Percentiles rank a stretch among this genome's conserved stretches.
phyloP scores from a whole-genome alignment of 805 yeast genomes.

The Saturnispora quitensis region DNA sequence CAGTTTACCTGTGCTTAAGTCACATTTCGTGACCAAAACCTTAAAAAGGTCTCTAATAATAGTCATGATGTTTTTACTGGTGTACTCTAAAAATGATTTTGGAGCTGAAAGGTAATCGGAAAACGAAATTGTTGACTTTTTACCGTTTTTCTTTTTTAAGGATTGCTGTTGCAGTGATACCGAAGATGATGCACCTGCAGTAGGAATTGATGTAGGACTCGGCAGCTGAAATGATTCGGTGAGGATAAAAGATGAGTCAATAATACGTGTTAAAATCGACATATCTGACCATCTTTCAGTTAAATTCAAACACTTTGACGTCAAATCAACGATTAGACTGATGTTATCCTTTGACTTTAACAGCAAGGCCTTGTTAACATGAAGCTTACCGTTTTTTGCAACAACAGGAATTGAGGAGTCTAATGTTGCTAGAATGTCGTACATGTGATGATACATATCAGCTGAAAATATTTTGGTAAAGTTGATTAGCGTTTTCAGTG shows the following conservation, averaged over 20 bases:
- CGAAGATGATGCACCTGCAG: conserved; percentile 19
- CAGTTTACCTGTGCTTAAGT: conserved; percentile 55
- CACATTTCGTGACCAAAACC: conserved; percentile 37
- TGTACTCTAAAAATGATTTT: conserved; percentile 39
- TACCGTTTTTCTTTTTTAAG: conserved; percentile 18
- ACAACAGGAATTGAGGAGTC: conserved; percentile 53
- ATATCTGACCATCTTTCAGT: conserved; percentile 34
- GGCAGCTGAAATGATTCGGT: conserved; percentile 27
- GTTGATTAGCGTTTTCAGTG: conserved; percentile 33
- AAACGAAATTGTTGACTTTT: conserved; percentile 40
- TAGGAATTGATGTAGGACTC: conserved; percentile 5
- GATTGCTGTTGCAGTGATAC: conserved; percentile 3
- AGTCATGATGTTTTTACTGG: conserved; percentile 30
- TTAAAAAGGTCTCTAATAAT: conserved; percentile 39
- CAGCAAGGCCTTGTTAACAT: conserved; percentile 29
- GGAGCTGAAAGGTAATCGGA: conserved; percentile 64
- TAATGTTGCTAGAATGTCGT: conserved; percentile 41
- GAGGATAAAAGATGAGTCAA: conserved; percentile 46
- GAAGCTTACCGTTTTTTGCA: conserved; percentile 30
- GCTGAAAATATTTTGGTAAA: conserved; percentile 32
- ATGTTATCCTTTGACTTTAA: conserved; percentile 26
- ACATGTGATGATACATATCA: conserved; percentile 36
- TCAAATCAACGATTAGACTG: conserved; percentile 24
- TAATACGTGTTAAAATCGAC: conserved; percentile 43
- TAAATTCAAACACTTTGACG: conserved; percentile 19